Evolutionary conservation across 192 early-diverging fungal genomes (phyloP).

Genomic region (Entomortierella parvispora): DNA sequence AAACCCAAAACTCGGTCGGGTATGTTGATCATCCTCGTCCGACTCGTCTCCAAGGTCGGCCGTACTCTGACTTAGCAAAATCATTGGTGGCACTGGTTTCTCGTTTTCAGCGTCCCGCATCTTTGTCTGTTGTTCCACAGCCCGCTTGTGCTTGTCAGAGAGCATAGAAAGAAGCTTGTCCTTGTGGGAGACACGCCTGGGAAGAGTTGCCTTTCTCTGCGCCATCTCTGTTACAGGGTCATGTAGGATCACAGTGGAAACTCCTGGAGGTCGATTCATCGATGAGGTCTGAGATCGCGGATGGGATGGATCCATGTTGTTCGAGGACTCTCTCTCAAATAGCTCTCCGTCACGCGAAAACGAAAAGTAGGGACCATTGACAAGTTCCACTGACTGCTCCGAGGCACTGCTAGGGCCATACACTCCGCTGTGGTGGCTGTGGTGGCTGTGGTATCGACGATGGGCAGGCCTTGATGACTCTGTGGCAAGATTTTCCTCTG

Average conservation of each 20-base stretch:
- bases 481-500: conserved; percentile 10
- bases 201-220: conserved; percentile 22
- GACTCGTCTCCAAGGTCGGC: conserved; percentile 8
- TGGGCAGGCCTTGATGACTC: background rate
- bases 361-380: conserved; percentile 40
- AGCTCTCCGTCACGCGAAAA: conserved; percentile 37
- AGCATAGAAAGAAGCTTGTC: conserved; percentile 46
- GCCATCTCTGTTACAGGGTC: conserved; percentile 34
- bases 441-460: conserved; percentile 23
- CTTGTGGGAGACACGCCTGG: conserved; percentile 38
- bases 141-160: conserved; percentile 40
- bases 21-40: background rate
- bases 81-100: conserved; percentile 43
- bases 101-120: conserved; percentile 23
- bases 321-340: conserved; percentile 15
- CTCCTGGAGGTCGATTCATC: conserved; percentile 26
- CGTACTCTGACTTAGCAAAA: conserved; percentile 49
- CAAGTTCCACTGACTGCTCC: conserved; percentile 6
- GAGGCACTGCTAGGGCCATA: background rate
- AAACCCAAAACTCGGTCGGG: background rate
- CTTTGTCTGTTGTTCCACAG: conserved; percentile 29
- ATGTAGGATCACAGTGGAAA: conserved; percentile 33
- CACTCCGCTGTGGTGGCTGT: background rate
- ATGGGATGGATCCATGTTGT: conserved; percentile 1
- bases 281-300: conserved; percentile 7